Base-by-base conservation (phyloP, 1,284 basidiomycete species). In the Xerocomus minutiporus region DNA sequence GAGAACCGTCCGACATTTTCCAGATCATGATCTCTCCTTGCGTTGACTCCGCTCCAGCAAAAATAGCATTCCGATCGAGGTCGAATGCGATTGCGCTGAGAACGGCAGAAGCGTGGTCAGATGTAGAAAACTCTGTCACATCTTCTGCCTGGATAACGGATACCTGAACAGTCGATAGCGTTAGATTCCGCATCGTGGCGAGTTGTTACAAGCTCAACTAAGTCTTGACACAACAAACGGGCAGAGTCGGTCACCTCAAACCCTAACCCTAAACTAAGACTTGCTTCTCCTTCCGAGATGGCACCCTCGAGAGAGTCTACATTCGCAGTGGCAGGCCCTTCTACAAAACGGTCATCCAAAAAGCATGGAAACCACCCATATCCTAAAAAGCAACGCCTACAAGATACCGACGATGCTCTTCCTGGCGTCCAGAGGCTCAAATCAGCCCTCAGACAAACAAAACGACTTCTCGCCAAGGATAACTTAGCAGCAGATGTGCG, bases 341-440 rank as follows among this genome's bases (percentile, higher is more conserved):
- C 59, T 8, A 56, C 42, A 36, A 53, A 42, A 52, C 52, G 53
- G 43, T 32, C 39, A 8, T 50, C 42, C 15, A 72, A 68, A 46
- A 52, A 42, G 25, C 38, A 31, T 3, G 49, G 41, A 51, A 48
- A 49, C 36, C 50, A 52, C 3, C 58, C 62, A 5, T 64, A 68
- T 40, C 0, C 50, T 17, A 51, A 63, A 46, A 46, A 68, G 51
- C 44, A 54, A 52, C 43, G 39, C 57, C 59, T 49, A 61, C 59
- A 49, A 53, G 56, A 15, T n/a, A 31, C 50, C 9, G 56, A 63
- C 3, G 64, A 66, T 41, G 41, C 54, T n/a, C 57, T 66, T 29
- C 81, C 81, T 9, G 87, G 87, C 17, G 77, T 88, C 4, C 86
- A 88, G 58, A 94, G 91, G 70, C 72, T 93, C 59, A 95, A 94